Base-by-base conservation (phyloP, 2,329 filamentous ascomycete genomes). In the Amauroascus niger region DNA sequence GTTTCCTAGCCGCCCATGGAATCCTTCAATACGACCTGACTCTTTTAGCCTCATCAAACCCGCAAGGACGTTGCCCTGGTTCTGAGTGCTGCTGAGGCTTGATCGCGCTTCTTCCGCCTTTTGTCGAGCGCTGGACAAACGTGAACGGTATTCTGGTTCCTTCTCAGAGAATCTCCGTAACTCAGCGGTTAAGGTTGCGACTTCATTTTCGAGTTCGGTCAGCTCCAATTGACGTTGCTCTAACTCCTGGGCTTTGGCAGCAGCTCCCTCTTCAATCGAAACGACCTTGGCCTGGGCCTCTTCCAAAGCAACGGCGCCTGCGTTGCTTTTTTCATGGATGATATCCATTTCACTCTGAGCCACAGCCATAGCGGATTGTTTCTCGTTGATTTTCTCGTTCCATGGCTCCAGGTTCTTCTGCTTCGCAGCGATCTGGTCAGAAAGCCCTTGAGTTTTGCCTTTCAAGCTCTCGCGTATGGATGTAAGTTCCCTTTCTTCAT, bases 341-440 rank as follows among this genome's bases (percentile, higher is more conserved):
- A 98, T 97, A 56, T 89, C 85, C 61, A 97, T 80, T 69, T 98
- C 91, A 68, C 89, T 95, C 67, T 95, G 87, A 1, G 93, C 89
- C 9, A 98, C 90, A 3, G 91, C 91, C 60, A 96, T 94, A 2
- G 87, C 83, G 0, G 90, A 96, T 65, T 93, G 86, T 69, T 95
- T 97, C 66, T 95, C 86, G 68, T 93, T 96, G 73, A 98, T 91
- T 71, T 93, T 97, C 60, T 89, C 89, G 61, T 86, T 90, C 93
- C 93, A 98, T 0, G 93, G 93, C 70, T 97, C 91, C 9, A 98
- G 76, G 0, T 88, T 85, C 71, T 94, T 96, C 65, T 98, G 93
- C 71, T 95, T 96, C 3, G 78, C 79, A 0, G 89, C 83, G 61
- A 98, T 97, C 64, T 96, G 79, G 62, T 98, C 89, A 0, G 91